Evolutionary conservation across 345 rosid species (phyloP).

Genomic region (Eucalyptus sp.): DNA sequence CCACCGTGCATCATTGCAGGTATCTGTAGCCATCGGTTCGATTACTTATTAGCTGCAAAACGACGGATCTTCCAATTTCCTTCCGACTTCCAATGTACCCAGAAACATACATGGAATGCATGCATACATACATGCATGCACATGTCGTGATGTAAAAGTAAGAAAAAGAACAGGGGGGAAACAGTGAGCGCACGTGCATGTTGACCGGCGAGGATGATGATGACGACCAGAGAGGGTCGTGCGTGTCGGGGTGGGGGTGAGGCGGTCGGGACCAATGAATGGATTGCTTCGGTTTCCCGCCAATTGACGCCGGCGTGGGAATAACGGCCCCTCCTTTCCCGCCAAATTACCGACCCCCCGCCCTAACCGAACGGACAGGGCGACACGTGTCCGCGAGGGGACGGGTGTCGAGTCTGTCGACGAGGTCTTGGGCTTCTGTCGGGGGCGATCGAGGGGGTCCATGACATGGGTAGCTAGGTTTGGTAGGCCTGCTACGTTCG

Average conservation of each 20-base stretch:
- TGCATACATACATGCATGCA: background rate
- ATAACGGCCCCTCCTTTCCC: background rate
- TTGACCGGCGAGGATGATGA: background rate
- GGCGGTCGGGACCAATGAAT: background rate
- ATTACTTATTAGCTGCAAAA: background rate
- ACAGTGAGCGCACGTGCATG: background rate
- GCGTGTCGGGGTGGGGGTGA: background rate
- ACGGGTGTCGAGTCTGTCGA: background rate
- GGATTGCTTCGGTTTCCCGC: background rate
- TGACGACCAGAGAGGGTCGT: background rate
- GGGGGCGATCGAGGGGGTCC: background rate
- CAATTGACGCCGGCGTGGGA: background rate
- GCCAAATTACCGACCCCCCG: background rate
- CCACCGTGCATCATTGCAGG: background rate
- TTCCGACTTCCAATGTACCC: background rate
- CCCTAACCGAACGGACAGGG: background rate
- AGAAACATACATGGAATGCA: too few relatives aligned
- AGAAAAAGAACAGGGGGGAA: background rate
- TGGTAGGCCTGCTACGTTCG: background rate
- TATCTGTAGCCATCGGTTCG: background rate
- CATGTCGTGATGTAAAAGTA: background rate
- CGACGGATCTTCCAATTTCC: background rate
- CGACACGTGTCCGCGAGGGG: background rate
- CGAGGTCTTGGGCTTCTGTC: background rate
- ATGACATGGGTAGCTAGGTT: background rate